A percentile compares a stretch with the other conserved stretches of the same genome.
phyloP scores from a whole-genome alignment of 73 alveolate species.

The Tetrahymena borealis region DNA sequence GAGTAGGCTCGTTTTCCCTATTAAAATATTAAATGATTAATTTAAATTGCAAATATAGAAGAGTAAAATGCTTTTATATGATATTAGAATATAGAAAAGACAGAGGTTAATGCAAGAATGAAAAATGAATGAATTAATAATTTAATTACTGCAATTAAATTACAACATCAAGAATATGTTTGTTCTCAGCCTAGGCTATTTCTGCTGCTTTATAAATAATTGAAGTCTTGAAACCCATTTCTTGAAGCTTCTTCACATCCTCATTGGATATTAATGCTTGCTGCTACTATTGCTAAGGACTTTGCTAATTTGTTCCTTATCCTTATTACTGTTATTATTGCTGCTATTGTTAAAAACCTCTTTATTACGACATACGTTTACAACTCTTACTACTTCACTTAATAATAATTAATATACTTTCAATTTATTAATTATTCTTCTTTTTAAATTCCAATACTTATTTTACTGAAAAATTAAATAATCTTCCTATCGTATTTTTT shows the following conservation, averaged over 20 bases:
- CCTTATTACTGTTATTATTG: not conserved
- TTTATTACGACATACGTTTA: not conserved
- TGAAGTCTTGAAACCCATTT: not conserved
- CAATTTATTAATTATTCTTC: not conserved
- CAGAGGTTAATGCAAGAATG: too few relatives aligned
- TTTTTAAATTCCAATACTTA: not conserved
- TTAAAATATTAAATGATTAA: not conserved
- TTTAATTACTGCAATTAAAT: not conserved
- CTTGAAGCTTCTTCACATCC: not conserved
- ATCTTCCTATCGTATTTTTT: not conserved
- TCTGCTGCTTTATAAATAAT: not conserved
- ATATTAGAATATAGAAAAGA: too few relatives aligned
- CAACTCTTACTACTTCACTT: not conserved
- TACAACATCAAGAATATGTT: not conserved
- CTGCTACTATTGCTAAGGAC: not conserved
- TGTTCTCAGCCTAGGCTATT: not conserved
- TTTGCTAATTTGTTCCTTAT: not conserved
- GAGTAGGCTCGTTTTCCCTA: not conserved
- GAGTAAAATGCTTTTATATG: too few relatives aligned
- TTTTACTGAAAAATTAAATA: not conserved
- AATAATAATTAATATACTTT: not conserved
- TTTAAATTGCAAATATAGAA: not conserved
- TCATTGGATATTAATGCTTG: not conserved
- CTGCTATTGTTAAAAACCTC: not conserved
- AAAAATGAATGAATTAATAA: too few relatives aligned